Base-by-base conservation (phyloP, 768 basidiomycete genomes). In the Boletus patriciae region DNA sequence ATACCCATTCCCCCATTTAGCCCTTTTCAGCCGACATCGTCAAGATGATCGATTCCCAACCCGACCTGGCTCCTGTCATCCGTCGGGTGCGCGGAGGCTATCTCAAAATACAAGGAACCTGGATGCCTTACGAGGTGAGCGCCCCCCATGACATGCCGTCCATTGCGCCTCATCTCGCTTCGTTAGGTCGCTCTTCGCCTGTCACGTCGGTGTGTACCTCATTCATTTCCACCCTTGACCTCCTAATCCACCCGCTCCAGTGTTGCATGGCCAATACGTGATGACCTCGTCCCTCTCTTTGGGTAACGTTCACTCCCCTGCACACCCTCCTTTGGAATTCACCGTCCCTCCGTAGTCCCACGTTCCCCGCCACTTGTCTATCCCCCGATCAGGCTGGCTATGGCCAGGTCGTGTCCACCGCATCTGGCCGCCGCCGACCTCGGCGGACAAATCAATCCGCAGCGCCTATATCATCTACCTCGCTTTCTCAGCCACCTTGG, bases 21-120 rank as follows among this genome's bases (percentile, higher is more conserved):
- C 56, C 53, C 68, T 54, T 45, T 52, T 43, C 68, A 93, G 92
- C 92, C 65, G 92, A 94, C 77, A 92, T 94, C 53, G 90, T 94
- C 45, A 92, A 90, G 71, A 93, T 94, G 83, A 84, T 94, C 65
- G 92, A 94, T 75, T 90, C 89, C 3, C 90, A 93, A 64, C 92
- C 92, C 50, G 91, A 93, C 74, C 78, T 94, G 37, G 90, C 90
- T 27, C 79, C 85, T 33, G 83, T 88, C 62, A 85, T 93, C 66
- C 86, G 92, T 55, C 82, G 91, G 57, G 91, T 94, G 33, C 84
- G 90, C 45, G 92, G 90, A 54, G 90, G 91, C 49, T 92, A 91
- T 74, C 82, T 94, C 57, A 93, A 94, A 76, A 93, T 94, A 43
- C 92, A 94, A 67, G 92, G 92, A 33, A 93, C 92, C 21, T 94